phyloP scores from a whole-genome alignment of 2,329 filamentous ascomycete genomes.

The Periconia digitata region DNA sequence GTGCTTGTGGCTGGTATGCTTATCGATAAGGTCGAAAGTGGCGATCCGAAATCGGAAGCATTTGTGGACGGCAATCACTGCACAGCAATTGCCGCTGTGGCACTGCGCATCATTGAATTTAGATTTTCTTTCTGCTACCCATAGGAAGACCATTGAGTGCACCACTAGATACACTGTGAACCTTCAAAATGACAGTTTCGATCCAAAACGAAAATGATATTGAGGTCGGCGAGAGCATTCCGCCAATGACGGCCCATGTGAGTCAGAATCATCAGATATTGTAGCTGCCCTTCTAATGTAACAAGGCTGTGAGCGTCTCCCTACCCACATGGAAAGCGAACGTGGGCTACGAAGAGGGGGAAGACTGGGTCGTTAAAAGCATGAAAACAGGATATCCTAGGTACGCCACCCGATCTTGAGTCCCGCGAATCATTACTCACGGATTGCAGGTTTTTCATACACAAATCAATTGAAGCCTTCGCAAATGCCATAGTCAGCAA shows the following conservation, averaged over 20 bases:
- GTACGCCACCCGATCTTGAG: constrained; percentile 45
- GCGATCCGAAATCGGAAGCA: constrained; percentile 36
- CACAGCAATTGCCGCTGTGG: constrained; percentile 16
- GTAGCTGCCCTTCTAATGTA: constrained; percentile 16
- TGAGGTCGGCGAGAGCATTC: constrained; percentile 42
- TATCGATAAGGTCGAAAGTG: constrained; percentile 38
- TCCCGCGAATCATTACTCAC: constrained; percentile 11
- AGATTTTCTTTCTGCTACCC: constrained; percentile 3
- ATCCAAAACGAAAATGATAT: constrained; percentile 36
- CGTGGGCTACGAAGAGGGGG: constrained; percentile 89
- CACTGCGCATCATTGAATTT: constrained; percentile 8
- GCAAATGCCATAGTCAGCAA: constrained; percentile 66
- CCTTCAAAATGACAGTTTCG: constrained; percentile 22
- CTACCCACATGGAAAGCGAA: constrained; percentile 91
- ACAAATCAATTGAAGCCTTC: constrained; percentile 77
- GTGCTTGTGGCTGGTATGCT: constrained; percentile 18
- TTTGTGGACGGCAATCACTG: constrained; percentile 12
- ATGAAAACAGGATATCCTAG: constrained; percentile 92
- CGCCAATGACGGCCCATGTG: constrained; percentile 44
- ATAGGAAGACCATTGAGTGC: neutral
- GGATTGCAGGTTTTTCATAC: constrained; percentile 77
- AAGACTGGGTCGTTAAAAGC: constrained; percentile 79
- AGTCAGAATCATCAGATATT: constrained; percentile 20
- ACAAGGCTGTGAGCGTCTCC: constrained; percentile 90
- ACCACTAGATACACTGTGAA: constrained; percentile 7